Conservation (phyloP, 2,329 filamentous ascomycete genomes). For the Fusarium mexicanum region DNA sequence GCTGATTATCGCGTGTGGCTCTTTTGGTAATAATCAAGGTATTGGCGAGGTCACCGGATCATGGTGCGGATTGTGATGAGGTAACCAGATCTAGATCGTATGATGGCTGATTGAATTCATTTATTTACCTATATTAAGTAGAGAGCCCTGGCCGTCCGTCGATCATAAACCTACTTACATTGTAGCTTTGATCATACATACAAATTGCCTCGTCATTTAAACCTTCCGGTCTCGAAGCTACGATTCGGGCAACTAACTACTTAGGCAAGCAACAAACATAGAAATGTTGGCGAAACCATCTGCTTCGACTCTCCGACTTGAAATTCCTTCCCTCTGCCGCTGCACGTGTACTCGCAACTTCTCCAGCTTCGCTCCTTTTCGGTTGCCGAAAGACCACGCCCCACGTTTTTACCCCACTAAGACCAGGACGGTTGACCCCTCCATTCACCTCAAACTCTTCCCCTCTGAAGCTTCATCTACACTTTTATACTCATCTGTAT, state of each 20-base stretch:
- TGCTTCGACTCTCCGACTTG: constrained; percentile 2
- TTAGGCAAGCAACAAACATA: not conserved
- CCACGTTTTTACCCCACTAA: constrained; percentile 40
- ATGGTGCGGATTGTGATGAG: not conserved
- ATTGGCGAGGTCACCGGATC: constrained; percentile 7
- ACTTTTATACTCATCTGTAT: constrained; percentile 15
- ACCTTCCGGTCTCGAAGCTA: not conserved
- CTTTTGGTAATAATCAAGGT: not conserved
- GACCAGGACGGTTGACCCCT: constrained; percentile 38
- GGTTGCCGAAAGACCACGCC: constrained; percentile 37
- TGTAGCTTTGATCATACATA: not conserved
- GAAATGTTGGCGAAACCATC: constrained; percentile 24
- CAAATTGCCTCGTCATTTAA: not conserved
- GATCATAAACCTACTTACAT: not conserved
- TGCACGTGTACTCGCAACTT: constrained; percentile 40
- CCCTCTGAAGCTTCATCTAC: constrained; percentile 31
- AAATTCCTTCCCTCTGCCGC: constrained; percentile 21
- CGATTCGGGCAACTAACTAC: not conserved
- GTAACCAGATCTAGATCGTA: constrained; percentile 17
- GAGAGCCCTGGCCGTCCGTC: not conserved
- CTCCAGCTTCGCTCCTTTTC: constrained; percentile 36
- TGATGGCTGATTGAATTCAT: constrained; percentile 6
- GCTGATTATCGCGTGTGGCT: not conserved
- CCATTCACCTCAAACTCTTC: constrained; percentile 43
- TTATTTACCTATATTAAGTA: not conserved